Evolutionary conservation across 2,329 filamentous ascomycete genomes (phyloP).

Genomic region (Volutella citrinella): DNA sequence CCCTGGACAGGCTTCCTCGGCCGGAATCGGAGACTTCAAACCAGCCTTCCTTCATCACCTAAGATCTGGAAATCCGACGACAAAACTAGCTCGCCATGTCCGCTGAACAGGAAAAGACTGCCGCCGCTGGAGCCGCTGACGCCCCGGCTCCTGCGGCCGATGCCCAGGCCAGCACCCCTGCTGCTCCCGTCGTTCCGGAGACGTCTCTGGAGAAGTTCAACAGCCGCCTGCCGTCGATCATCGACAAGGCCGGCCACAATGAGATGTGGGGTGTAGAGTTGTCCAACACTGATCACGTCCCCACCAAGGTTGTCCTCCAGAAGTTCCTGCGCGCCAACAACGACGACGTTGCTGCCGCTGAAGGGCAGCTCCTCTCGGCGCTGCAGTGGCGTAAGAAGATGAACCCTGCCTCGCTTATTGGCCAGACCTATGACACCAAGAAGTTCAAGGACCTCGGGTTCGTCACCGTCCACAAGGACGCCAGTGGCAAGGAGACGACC

Average conservation of each 20-base stretch:
- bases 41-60: too few relatives aligned
- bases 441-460: constrained; percentile 82
- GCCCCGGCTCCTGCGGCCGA: constrained; percentile 4
- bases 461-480: constrained; percentile 66
- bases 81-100: constrained; percentile 32
- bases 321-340: constrained; percentile 93
- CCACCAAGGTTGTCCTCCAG: constrained; percentile 80
- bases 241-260: constrained; percentile 55
- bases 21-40: too few relatives aligned
- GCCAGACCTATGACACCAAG: constrained; percentile 58
- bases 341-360: constrained; percentile 69
- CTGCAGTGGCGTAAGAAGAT: constrained; percentile 79
- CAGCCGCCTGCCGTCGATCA: constrained; percentile 54
- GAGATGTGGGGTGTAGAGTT: constrained; percentile 90
- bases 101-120: constrained; percentile 25
- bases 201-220: constrained; percentile 54
- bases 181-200: constrained; percentile 19
- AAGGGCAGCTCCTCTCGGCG: constrained; percentile 74
- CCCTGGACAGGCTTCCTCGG: too few relatives aligned
- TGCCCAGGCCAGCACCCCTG: constrained; percentile 4
- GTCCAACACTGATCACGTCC: constrained; percentile 55
- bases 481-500: constrained; percentile 56
- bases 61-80: too few relatives aligned
- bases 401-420: constrained; percentile 65
- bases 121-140: constrained; percentile 9